Evolutionary conservation across 306 rosid species (phyloP), one percentile per base, ranked within the genome.

Genomic region (Prunus campanulata): DNA sequence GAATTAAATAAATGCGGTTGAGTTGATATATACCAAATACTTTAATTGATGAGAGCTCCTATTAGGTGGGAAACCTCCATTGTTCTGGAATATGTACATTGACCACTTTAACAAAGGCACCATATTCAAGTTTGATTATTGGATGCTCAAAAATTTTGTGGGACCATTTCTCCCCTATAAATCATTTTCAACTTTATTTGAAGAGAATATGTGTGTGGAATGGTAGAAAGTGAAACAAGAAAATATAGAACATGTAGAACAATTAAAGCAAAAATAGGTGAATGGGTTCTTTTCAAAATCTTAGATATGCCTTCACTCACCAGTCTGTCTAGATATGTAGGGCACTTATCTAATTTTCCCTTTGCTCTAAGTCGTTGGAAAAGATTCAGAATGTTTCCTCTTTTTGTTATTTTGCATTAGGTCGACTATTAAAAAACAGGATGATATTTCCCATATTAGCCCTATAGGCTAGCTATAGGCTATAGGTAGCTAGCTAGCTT

Each of bases 271-370:
- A 82, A 84, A 80, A 77, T 68, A 78, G 70, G 82, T 85, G 93
- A 93, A 93, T 89, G 93, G 96, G 81, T 85, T 91, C 96, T 85
- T 91, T 88, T 91, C 88, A 89, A 91, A 89, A 89, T 93, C 93
- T 88, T 80, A 90, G 92, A 89, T 76, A 87, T 86, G 86, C 88
- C 91, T 87, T 85, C 89, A 88, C 50, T 88, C 86, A 87, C 57
- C 77, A 84, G 84, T 84, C 76, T 77, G 65, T 64, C 39, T 77
- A 79, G 88, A 91, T 91, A 76, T 91, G 91, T 88, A 84, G 91
- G 90, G 75, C 82, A 82, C 82, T 88, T 82, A 75, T 81, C 78
- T 86, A 79, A 77, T 86, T 87, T 82, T 83, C 86, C 77, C 87
- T 87, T 87, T 83, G 81, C 81, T 59, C 69, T 71, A 83, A 83